Conservation (phyloP, 1,284 basidiomycete genomes). For the Ganoderma sinense region DNA sequence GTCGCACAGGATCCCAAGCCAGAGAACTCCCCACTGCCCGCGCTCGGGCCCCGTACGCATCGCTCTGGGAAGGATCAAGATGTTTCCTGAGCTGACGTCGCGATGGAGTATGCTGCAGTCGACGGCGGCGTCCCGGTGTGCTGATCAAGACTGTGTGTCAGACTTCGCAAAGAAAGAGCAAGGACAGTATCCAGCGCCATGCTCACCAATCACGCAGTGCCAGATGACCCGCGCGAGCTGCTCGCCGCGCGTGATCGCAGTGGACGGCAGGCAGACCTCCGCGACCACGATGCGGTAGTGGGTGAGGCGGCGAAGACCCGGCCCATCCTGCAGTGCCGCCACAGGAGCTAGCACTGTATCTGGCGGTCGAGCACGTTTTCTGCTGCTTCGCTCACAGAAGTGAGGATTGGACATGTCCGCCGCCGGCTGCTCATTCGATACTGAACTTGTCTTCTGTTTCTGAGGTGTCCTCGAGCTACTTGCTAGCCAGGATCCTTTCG, state of each 20-base stretch:
- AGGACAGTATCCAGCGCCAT: too few species aligned
- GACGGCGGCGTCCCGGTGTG: neutral
- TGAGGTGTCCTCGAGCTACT: neutral
- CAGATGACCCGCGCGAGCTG: conserved; percentile 8
- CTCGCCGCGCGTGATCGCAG: neutral
- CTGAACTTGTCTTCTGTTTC: neutral
- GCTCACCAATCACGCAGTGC: conserved; percentile 9
- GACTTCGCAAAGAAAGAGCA: neutral
- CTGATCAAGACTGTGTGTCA: neutral
- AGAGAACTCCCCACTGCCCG: neutral
- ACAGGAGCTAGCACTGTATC: neutral
- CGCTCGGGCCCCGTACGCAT: neutral
- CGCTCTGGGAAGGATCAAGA: conserved; percentile 17
- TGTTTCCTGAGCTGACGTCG: neutral
- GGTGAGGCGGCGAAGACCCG: conserved; percentile 5
- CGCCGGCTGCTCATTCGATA: neutral
- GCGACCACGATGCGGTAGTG: conserved; percentile 21
- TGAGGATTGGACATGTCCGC: neutral
- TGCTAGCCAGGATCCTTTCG: neutral
- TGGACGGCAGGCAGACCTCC: conserved; percentile 15
- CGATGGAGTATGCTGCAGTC: neutral
- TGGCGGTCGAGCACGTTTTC: neutral
- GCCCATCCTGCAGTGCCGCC: neutral
- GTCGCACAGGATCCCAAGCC: conserved; percentile 18
- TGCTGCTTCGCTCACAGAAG: neutral